phyloP scores from a whole-genome alignment of 495 filamentous ascomycete species.

The Pyrenula massariospora region DNA sequence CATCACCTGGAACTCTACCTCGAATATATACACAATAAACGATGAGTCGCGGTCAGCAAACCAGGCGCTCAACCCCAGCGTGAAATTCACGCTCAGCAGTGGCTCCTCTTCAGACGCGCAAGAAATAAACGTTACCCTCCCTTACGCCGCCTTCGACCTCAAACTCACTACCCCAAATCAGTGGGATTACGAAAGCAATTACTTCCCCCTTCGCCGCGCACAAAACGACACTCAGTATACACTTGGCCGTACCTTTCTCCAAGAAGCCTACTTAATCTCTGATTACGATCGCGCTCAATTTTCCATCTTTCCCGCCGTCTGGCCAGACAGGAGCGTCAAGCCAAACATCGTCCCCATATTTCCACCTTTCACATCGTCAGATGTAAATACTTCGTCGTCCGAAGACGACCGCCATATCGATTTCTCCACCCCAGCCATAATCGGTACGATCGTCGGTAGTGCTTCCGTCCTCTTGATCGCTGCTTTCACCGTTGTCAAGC shows the following conservation, averaged over 20 bases:
- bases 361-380: background rate
- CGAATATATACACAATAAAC: slow-evolving; percentile 25
- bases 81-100: slow-evolving; percentile 30
- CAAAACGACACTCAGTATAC: slow-evolving; percentile 31
- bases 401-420: background rate
- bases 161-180: slow-evolving; percentile 36
- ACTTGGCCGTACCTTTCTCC: slow-evolving; percentile 50
- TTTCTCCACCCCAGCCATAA: background rate
- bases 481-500: background rate
- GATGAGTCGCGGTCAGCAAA: background rate
- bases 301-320: slow-evolving; percentile 17
- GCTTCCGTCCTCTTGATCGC: background rate
- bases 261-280: slow-evolving; percentile 49
- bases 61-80: slow-evolving; percentile 23
- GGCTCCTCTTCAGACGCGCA: slow-evolving; percentile 30
- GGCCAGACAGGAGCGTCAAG: background rate
- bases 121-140: slow-evolving; percentile 44
- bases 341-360: background rate
- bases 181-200: slow-evolving; percentile 13
- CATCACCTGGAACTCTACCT: slow-evolving; percentile 27
- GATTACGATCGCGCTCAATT: slow-evolving; percentile 43
- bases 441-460: background rate
- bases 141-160: slow-evolving; percentile 45
- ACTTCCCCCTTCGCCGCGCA: slow-evolving; percentile 42
- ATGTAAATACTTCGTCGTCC: background rate